phyloP scores from a whole-genome alignment of 768 basidiomycete species.

The Suillus tomentosus region DNA sequence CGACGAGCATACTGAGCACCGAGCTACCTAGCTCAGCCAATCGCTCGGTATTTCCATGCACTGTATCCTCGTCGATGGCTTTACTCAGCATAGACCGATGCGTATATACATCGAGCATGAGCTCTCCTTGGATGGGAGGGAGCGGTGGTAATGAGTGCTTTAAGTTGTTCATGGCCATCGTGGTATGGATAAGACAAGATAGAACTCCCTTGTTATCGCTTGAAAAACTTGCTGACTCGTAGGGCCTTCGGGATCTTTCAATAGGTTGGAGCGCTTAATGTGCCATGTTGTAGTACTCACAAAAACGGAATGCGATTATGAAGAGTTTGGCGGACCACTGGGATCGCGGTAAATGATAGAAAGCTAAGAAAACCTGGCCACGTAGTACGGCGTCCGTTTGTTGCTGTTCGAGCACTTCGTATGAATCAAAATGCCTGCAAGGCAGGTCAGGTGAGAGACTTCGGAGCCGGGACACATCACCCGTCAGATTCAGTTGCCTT shows the following conservation, averaged over 20 bases:
- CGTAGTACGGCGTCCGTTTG: background rate
- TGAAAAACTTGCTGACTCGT: conserved; percentile 5
- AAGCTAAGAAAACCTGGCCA: background rate
- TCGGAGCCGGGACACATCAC: background rate
- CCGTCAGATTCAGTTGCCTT: background rate
- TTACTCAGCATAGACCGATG: conserved; percentile 43
- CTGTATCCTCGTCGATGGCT: conserved; percentile 34
- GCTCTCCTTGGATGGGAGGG: conserved; percentile 57
- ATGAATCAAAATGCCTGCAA: background rate
- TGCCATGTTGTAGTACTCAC: background rate
- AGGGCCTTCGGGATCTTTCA: background rate
- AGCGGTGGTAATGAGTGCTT: conserved; percentile 42
- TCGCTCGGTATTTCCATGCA: conserved; percentile 60
- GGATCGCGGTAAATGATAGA: conserved; percentile 1
- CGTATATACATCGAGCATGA: conserved; percentile 60
- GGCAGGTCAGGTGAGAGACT: background rate
- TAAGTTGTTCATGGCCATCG: conserved; percentile 9
- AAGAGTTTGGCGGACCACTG: background rate
- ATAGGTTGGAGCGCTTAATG: background rate
- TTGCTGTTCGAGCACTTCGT: background rate
- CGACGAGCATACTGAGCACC: conserved; percentile 54
- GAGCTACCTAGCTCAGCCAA: conserved; percentile 58
- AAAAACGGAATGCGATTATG: background rate
- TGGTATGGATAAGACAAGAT: background rate
- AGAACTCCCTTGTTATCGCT: background rate